phyloP scores from a whole-genome alignment of 805 yeast species.

The Saturnispora sanitii region DNA sequence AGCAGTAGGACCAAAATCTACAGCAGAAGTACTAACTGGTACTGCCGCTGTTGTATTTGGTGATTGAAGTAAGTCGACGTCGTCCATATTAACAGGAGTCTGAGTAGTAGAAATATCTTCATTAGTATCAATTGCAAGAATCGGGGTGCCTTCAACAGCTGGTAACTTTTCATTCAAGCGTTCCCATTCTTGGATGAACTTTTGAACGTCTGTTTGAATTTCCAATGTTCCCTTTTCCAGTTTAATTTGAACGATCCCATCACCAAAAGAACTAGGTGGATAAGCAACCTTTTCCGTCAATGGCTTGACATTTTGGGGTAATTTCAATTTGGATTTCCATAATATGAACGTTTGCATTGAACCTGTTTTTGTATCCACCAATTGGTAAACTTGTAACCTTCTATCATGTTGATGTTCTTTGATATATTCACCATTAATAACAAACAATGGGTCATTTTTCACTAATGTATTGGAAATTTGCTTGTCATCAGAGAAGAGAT shows the following conservation, averaged over 20 bases:
- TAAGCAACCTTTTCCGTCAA: conserved; percentile 1
- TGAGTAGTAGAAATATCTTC: too few relatives aligned
- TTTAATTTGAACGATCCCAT: neutral
- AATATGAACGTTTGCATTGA: conserved; percentile 3
- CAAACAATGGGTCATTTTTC: conserved; percentile 8
- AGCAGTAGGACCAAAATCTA: conserved; percentile 23
- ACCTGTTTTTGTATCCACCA: neutral
- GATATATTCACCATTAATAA: conserved; percentile 9
- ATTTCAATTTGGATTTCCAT: conserved; percentile 6
- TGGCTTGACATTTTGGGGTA: neutral
- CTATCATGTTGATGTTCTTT: conserved; percentile 4
- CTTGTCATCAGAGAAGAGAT: neutral
- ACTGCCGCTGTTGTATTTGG: conserved; percentile 1
- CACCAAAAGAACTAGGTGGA: neutral
- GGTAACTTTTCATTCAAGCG: too few relatives aligned
- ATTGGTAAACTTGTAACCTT: conserved; percentile 1
- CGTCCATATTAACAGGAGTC: too few relatives aligned
- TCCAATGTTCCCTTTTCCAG: too few relatives aligned
- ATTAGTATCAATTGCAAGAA: too few relatives aligned
- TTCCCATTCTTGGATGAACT: too few relatives aligned
- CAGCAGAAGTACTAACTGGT: neutral
- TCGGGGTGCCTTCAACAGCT: too few relatives aligned
- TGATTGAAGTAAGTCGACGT: too few relatives aligned
- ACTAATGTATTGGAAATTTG: neutral
- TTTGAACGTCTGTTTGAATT: too few relatives aligned